phyloP scores from a whole-genome alignment of 176 grass and related monocot species.

The Puccinellia tenuiflora region DNA sequence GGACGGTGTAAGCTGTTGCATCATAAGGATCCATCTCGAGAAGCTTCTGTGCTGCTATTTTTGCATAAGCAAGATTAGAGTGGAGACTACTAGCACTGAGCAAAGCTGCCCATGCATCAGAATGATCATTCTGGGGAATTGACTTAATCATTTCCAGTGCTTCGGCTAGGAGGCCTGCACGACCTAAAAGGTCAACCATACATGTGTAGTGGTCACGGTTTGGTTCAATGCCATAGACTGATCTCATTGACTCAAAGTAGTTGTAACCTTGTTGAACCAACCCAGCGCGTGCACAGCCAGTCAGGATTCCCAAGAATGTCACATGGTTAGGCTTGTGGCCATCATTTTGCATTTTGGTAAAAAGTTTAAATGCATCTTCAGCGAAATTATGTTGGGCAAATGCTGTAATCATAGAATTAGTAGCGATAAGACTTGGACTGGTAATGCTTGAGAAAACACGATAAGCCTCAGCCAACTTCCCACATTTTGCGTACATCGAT shows the following conservation, averaged over 20 bases:
- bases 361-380: constrained; percentile 51
- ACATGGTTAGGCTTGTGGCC: constrained; percentile 49
- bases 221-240: constrained; percentile 45
- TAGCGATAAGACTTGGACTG: constrained; percentile 41
- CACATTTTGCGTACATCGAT: constrained; percentile 74
- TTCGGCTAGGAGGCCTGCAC: constrained; percentile 50
- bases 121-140: constrained; percentile 40
- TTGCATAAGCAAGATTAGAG: constrained; percentile 56
- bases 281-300: constrained; percentile 50
- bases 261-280: constrained; percentile 58
- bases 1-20: constrained; percentile 44
- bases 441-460: constrained; percentile 36
- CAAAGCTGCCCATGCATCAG: constrained; percentile 55
- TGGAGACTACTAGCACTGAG: constrained; percentile 58
- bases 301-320: constrained; percentile 62
- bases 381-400: constrained; percentile 58
- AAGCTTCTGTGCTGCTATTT: constrained; percentile 57
- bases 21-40: constrained; percentile 47
- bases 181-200: constrained; percentile 67
- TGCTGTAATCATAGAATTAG: constrained; percentile 63
- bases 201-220: constrained; percentile 58
- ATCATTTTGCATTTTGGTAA: constrained; percentile 36
- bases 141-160: constrained; percentile 54
- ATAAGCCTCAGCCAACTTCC: constrained; percentile 49
- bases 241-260: constrained; percentile 50